A percentile compares a stretch with the other conserved stretches of the same genome.
phyloP scores from a whole-genome alignment of 2,329 filamentous ascomycete species.

The Fusarium ambrosium region DNA sequence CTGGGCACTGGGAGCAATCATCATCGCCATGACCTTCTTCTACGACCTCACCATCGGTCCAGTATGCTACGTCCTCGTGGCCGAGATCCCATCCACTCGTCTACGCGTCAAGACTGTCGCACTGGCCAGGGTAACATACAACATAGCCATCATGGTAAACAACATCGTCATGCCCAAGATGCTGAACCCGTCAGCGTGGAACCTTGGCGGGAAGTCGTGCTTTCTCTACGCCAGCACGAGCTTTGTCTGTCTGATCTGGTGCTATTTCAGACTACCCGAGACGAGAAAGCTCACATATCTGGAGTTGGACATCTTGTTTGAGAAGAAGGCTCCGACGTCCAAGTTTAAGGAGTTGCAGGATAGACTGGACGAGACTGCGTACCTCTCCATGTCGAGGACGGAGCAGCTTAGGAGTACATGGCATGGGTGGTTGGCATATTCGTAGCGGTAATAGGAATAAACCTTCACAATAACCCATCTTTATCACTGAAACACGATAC shows the following conservation, averaged over 20 bases:
- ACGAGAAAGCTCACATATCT: slow-evolving; percentile 45
- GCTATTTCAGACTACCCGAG: slow-evolving; percentile 48
- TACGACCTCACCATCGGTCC: slow-evolving; percentile 50
- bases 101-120: slow-evolving; percentile 58
- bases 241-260: slow-evolving; percentile 43
- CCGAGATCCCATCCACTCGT: slow-evolving; percentile 56
- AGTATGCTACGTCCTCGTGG: slow-evolving; percentile 54
- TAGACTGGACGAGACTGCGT: slow-evolving; percentile 38
- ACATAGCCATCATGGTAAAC: slow-evolving; percentile 42
- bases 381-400: slow-evolving; percentile 30
- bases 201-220: slow-evolving; percentile 45
- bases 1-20: slow-evolving; percentile 54
- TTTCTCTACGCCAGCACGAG: slow-evolving; percentile 42
- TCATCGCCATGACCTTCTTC: slow-evolving; percentile 56
- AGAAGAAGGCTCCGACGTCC: slow-evolving; percentile 42
- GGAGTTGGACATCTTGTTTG: slow-evolving; percentile 49
- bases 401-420: slow-evolving; percentile 40
- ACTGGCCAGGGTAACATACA: slow-evolving; percentile 50
- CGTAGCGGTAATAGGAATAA: not conserved
- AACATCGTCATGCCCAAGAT: slow-evolving; percentile 46
- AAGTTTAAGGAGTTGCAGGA: slow-evolving; percentile 51
- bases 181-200: slow-evolving; percentile 46
- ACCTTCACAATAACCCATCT: too few species aligned
- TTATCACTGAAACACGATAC: too few species aligned
- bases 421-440: slow-evolving; percentile 45